Evolutionary conservation across 345 rosid species (phyloP), one percentile per base, ranked within the genome.

Genomic region (Chamaenerion angustifolium): DNA sequence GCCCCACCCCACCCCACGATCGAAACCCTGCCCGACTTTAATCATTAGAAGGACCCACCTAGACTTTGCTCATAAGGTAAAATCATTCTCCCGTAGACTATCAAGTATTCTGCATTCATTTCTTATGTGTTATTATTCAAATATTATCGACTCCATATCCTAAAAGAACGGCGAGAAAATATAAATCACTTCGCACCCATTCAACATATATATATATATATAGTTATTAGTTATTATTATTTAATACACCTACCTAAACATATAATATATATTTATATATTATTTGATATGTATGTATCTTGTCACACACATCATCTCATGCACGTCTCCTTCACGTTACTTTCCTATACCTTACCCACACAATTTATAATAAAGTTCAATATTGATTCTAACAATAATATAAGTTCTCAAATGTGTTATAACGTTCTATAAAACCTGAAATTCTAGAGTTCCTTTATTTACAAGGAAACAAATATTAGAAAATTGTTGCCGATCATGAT

Each of bases 21-120:
- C 56, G 8, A 62, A 54, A 37, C 27, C 60, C 25, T 57, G 75
- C 67, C 78, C 78, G 61, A 46, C 23, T 54, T 56, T 67, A 66
- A 82, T 79, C 76, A 76, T 79, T 66, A 52, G 47, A 40, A n/a
- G 69, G 66, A 16, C 77, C 92, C 76, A 63, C 59, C 41, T 12
- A 72, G 81, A 68, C 92, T 79, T 82, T 69, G 64, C 64, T 67
- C 73, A 55, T 43, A 82, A 75, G 83, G 78, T 70, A 72, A 63
- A 73, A 79, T 82, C 82, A 79, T 79, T 55, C 73, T 54, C 45
- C 71, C 57, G 1, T 56, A 11, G 79, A 67, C 43, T 4, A 37
- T 35, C 12, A 16, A 37, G 48, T 67, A 47, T 44, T 45, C 44
- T 37, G 48, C 54, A 0, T n/a, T 6, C 3, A 12, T 16, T 27